Conservation (phyloP, 2,329 filamentous ascomycete species). For the Colletotrichum tanaceti region DNA sequence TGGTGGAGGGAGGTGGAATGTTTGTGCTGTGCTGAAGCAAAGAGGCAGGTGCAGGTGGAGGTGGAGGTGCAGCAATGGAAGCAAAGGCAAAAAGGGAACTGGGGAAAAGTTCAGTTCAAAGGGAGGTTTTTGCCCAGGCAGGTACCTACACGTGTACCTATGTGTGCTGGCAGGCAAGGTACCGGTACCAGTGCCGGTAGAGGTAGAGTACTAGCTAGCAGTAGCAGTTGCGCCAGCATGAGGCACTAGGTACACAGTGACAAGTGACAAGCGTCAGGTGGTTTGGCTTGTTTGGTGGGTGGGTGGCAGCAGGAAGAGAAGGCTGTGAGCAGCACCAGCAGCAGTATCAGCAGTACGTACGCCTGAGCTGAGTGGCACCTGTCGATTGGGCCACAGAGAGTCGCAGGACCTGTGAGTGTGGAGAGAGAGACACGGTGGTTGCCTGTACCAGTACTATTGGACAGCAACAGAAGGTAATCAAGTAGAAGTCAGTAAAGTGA, state of each 20-base stretch:
- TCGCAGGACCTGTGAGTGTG: neutral
- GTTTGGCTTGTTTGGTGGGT: neutral
- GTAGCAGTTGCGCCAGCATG: neutral
- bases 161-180: neutral
- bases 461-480: neutral
- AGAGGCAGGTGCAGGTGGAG: slow-evolving; percentile 27
- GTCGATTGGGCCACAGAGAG: slow-evolving; percentile 9
- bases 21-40: slow-evolving; percentile 41
- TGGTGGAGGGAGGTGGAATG: slow-evolving; percentile 42
- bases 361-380: slow-evolving; percentile 1
- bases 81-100: slow-evolving; percentile 9
- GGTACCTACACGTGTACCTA: slow-evolving; percentile 1
- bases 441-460: neutral
- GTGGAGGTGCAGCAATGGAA: slow-evolving; percentile 12
- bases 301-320: neutral
- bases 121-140: slow-evolving; percentile 37
- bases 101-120: slow-evolving; percentile 41
- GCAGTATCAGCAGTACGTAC: neutral
- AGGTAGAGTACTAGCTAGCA: neutral
- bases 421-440: neutral
- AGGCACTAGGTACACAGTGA: neutral
- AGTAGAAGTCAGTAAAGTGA: too few species aligned
- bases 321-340: neutral
- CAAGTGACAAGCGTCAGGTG: slow-evolving; percentile 7
- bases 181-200: slow-evolving; percentile 5